Percentiles rank a stretch among this genome's conserved stretches.
phyloP scores from a whole-genome alignment of 495 filamentous ascomycete genomes.

The Aspergillus heteromorphus region DNA sequence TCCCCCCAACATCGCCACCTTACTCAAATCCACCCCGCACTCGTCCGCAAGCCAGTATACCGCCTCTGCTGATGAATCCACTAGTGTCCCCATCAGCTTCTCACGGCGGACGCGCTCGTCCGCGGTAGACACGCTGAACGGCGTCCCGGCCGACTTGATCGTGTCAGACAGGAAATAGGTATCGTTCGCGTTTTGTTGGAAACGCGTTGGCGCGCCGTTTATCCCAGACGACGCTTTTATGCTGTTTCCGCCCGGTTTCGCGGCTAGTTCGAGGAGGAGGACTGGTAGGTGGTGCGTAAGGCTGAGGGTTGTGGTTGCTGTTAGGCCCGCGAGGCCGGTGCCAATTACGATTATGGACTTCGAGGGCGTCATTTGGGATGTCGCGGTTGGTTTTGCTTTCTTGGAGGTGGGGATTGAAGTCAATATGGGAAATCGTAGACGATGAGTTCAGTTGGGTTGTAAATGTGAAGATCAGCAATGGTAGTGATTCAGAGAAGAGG shows the following conservation, averaged over 20 bases:
- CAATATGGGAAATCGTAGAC: too few species aligned
- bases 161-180: constrained; percentile 49
- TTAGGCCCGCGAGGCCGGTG: constrained; percentile 19
- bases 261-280: constrained; percentile 45
- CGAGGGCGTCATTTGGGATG: background rate
- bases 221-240: constrained; percentile 61
- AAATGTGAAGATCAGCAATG: too few species aligned
- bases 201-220: constrained; percentile 52
- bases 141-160: constrained; percentile 36
- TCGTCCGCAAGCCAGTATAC: constrained; percentile 48
- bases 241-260: constrained; percentile 56
- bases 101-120: constrained; percentile 23
- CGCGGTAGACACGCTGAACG: background rate
- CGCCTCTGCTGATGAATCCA: constrained; percentile 31
- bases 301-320: constrained; percentile 33
- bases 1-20: constrained; percentile 50
- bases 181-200: constrained; percentile 31
- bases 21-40: constrained; percentile 48
- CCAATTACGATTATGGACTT: constrained; percentile 14
- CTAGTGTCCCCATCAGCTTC: constrained; percentile 38
- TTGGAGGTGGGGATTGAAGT: background rate
- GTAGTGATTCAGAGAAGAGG: too few species aligned
- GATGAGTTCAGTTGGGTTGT: too few species aligned
- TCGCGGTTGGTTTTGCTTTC: background rate
- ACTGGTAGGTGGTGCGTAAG: constrained; percentile 40